These are phyloP conservation scores for Lachnellula cervina DNA, from an alignment of 2,329 filamentous ascomycete species.

Conservation along the genomic window DNA sequence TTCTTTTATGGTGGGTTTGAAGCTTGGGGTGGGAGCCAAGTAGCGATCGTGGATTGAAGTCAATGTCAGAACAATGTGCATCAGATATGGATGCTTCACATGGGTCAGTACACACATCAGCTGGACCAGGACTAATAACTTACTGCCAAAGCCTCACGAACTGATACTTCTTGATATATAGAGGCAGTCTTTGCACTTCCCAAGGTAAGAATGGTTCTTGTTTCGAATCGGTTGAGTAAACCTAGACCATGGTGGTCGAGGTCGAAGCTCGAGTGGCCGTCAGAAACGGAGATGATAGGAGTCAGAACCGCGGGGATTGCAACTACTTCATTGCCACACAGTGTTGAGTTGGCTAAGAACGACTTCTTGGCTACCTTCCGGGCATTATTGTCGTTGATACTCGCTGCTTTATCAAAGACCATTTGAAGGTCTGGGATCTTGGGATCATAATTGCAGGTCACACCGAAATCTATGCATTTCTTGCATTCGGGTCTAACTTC, in stretches of 20 bases:
- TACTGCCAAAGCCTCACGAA: slow-evolving; percentile 39
- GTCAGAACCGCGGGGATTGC: not conserved
- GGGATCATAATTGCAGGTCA: slow-evolving; percentile 43
- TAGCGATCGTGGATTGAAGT: slow-evolving; percentile 50
- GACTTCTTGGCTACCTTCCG: not conserved
- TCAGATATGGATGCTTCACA: slow-evolving; percentile 33
- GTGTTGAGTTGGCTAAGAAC: not conserved
- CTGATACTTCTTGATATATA: slow-evolving; percentile 34
- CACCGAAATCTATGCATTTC: slow-evolving; percentile 43
- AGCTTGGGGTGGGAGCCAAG: slow-evolving; percentile 11
- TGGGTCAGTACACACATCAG: not conserved
- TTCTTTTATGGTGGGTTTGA: slow-evolving; percentile 32
- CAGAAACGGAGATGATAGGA: not conserved
- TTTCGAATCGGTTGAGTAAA: slow-evolving; percentile 39
- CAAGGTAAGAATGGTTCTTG: slow-evolving; percentile 39
- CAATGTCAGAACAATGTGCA: slow-evolving; percentile 49
- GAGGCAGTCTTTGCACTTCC: slow-evolving; percentile 30
- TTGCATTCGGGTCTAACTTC: slow-evolving; percentile 45
- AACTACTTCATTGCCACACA: not conserved
- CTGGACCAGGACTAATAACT: slow-evolving; percentile 9
- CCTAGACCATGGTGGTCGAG: slow-evolving; percentile 27
- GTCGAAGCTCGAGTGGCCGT: slow-evolving; percentile 2
- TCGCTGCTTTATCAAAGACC: slow-evolving; percentile 24
- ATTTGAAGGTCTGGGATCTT: slow-evolving; percentile 31
- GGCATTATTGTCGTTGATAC: not conserved